phyloP scores from a whole-genome alignment of 1,139 yeast genomes.

The Kodamaea arcana region DNA sequence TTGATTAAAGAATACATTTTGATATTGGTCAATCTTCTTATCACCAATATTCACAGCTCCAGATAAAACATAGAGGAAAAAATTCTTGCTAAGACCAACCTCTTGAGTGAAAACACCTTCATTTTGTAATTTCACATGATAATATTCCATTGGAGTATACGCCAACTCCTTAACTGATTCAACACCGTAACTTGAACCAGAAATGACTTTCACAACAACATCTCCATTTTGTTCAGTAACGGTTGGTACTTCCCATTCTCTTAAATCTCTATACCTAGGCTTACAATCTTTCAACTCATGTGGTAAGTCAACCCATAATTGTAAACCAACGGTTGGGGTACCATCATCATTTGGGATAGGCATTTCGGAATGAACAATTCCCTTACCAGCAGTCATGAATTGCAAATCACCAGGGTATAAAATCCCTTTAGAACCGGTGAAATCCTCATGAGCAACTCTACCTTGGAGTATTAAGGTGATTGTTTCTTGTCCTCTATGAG shows the following conservation, averaged over 20 bases:
- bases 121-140: slow-evolving; percentile 61
- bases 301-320: slow-evolving; percentile 90
- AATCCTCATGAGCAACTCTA: slow-evolving; percentile 84
- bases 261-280: slow-evolving; percentile 80
- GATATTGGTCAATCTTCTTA: slow-evolving; percentile 39
- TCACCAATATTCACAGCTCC: slow-evolving; percentile 52
- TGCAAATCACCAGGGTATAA: slow-evolving; percentile 83
- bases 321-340: slow-evolving; percentile 63
- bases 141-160: slow-evolving; percentile 76
- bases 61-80: slow-evolving; percentile 63
- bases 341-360: slow-evolving; percentile 65
- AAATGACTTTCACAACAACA: slow-evolving; percentile 65
- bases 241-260: slow-evolving; percentile 65
- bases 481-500: slow-evolving; percentile 89
- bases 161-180: slow-evolving; percentile 77
- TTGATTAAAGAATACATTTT: slow-evolving; percentile 59
- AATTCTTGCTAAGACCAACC: slow-evolving; percentile 61
- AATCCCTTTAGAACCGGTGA: slow-evolving; percentile 77
- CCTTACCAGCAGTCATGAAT: slow-evolving; percentile 93
- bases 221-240: slow-evolving; percentile 62
- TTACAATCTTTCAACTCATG: slow-evolving; percentile 58
- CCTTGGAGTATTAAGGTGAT: slow-evolving; percentile 72
- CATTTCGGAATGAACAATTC: slow-evolving; percentile 83
- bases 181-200: slow-evolving; percentile 77
- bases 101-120: slow-evolving; percentile 66